Evolutionary conservation across 2,329 filamentous ascomycete species (phyloP).

Genomic region (Paracamarosporium sp.): DNA sequence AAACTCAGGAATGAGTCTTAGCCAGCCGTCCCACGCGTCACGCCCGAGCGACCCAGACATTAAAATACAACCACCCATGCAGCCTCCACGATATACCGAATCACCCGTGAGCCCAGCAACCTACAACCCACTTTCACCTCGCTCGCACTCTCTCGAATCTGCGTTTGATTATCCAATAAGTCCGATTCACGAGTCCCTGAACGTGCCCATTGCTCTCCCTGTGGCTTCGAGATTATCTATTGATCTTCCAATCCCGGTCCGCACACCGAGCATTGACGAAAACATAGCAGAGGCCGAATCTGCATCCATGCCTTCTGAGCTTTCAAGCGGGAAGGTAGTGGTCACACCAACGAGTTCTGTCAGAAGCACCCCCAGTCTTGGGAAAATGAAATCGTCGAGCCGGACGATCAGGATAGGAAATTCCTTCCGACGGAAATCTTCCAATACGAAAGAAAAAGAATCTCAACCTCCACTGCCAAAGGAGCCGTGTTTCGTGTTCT

Average conservation of each 20-base stretch:
- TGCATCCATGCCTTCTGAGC: constrained; percentile 18
- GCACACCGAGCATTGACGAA: constrained; percentile 15
- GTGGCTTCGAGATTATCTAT: constrained; percentile 24
- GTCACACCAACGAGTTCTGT: constrained; percentile 22
- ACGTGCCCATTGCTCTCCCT: constrained; percentile 28
- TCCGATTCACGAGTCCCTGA: constrained; percentile 29
- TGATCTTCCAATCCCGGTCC: constrained; percentile 33
- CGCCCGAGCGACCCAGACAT: constrained; percentile 15
- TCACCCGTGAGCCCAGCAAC: constrained; percentile 29
- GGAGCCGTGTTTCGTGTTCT: constrained; percentile 40
- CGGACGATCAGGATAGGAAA: constrained; percentile 28
- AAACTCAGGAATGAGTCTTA: constrained; percentile 23
- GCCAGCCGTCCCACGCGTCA: constrained; percentile 17
- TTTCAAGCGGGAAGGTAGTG: constrained; percentile 15
- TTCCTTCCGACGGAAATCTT: constrained; percentile 28
- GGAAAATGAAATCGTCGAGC: constrained; percentile 25
- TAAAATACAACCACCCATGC: not conserved
- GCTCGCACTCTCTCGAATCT: constrained; percentile 15
- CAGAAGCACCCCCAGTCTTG: constrained; percentile 19
- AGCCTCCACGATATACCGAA: constrained; percentile 28
- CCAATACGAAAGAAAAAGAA: constrained; percentile 20
- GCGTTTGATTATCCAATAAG: constrained; percentile 24
- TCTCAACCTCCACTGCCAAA: constrained; percentile 28
- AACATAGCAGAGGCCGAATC: constrained; percentile 12
- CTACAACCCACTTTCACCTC: constrained; percentile 7